Base-by-base conservation (phyloP, 2,329 filamentous ascomycete species). In the Dactylonectria macrodidyma region DNA sequence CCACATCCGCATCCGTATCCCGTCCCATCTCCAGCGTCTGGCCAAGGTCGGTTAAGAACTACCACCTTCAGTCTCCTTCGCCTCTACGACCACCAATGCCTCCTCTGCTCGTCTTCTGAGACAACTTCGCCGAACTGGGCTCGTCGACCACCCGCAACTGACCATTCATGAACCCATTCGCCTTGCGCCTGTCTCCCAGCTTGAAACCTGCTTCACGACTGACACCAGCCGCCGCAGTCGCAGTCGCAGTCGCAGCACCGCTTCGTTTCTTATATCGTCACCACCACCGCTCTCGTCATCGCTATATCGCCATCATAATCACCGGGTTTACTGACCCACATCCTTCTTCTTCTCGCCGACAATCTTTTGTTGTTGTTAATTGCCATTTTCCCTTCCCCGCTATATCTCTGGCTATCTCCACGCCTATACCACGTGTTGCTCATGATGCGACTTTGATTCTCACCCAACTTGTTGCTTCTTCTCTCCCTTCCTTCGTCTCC, bases 371-470 rank as follows among this genome's bases (percentile, higher is more conserved):
- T 38, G 44, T 36, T 33, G 44, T 24, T 33, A 24, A 26, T 30
- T 34, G 36, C n/a, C 59, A 24, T 65, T 48, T 22, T 65, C 47
- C 47, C 51, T 62, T 34, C 44, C 12, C 51, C 60, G 44, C 41
- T 50, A 57, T 48, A 34, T 62, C 52, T 55, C 68, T 71, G 64
- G 55, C 64, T 52, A 19, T 65, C 51, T 30, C 52, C 34, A 54
- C 30, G 24, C 51, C 36, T 34, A 22, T 41, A 54, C 24, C 22
- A 38, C 38, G 59, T 48, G 38, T 46, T 64, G 64, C 69, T 67
- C 73, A 75, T 74, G 73, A 75, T 75, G 73, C 73, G 72, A 74
- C 59, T 61, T 65, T 75, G 66, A 75, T 66, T 47, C 41, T 62
- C 46, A 64, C 60, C 22, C 56, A 47, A 47, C 48, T 60, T 54